phyloP scores from a whole-genome alignment of 352 stramenopile genomes.

The Globisporangium barbulae region DNA sequence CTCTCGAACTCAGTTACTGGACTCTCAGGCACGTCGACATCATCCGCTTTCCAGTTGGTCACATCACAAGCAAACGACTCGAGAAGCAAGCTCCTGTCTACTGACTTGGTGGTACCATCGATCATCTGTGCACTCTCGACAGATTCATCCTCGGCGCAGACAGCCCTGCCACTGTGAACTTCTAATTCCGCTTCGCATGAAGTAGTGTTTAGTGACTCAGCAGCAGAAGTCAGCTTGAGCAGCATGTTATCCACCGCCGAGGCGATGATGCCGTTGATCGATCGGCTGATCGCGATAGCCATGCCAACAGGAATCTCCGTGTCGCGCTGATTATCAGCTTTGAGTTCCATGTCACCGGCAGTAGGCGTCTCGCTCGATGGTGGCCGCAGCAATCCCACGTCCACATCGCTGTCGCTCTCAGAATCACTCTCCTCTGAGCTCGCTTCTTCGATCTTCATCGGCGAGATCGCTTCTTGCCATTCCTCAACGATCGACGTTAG shows the following conservation, averaged over 20 bases:
- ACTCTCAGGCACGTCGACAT: background rate
- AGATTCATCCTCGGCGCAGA: background rate
- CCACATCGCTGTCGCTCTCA: background rate
- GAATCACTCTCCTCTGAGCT: background rate
- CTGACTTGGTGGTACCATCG: background rate
- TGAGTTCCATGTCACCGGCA: background rate
- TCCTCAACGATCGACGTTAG: slow-evolving; percentile 22
- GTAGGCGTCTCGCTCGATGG: background rate
- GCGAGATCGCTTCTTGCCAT: background rate
- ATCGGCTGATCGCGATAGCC: slow-evolving; percentile 28
- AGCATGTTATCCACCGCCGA: slow-evolving; percentile 26
- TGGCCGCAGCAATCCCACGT: background rate
- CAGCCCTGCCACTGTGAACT: background rate
- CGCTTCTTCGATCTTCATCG: slow-evolving; percentile 2
- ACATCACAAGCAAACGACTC: background rate
- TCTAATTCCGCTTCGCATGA: background rate
- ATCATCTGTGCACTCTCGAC: background rate
- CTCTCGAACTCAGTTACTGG: background rate
- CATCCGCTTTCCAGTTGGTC: background rate
- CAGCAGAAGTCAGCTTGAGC: slow-evolving; percentile 12
- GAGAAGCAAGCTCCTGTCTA: background rate
- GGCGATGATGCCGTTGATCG: slow-evolving; percentile 29
- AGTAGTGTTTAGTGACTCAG: background rate
- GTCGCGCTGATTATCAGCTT: background rate
- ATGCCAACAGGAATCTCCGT: slow-evolving; percentile 23